Evolutionary conservation across 1,139 yeast species (phyloP).

Genomic region (Eremothecium coryli): DNA sequence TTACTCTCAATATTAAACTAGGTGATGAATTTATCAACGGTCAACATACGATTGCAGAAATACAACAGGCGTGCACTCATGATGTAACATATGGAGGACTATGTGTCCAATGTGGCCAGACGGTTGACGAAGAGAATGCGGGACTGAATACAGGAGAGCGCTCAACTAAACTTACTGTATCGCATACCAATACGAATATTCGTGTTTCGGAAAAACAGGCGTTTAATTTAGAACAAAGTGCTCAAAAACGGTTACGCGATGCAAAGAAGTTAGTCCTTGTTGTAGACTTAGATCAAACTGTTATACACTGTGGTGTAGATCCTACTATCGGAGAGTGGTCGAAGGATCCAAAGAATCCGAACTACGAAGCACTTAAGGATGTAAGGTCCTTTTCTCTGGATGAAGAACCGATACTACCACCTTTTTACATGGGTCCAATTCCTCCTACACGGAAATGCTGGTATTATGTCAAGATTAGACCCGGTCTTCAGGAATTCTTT

Average conservation of each 20-base stretch:
- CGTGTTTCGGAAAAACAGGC: slow-evolving; percentile 85
- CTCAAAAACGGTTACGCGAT: slow-evolving; percentile 51
- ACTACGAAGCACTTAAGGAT: slow-evolving; percentile 73
- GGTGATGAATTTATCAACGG: slow-evolving; percentile 54
- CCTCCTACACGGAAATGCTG: slow-evolving; percentile 52
- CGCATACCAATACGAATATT: slow-evolving; percentile 82
- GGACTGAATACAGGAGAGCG: slow-evolving; percentile 28
- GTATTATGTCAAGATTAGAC: slow-evolving; percentile 89
- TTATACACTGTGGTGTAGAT: slow-evolving; percentile 95
- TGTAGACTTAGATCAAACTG: slow-evolving; percentile 95
- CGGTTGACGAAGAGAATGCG: slow-evolving; percentile 73
- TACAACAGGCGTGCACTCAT: slow-evolving; percentile 82
- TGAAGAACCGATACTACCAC: slow-evolving; percentile 60
- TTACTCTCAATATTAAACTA: slow-evolving; percentile 40
- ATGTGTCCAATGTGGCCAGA: slow-evolving; percentile 87
- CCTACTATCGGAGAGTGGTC: slow-evolving; percentile 98
- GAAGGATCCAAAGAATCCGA: slow-evolving; percentile 73
- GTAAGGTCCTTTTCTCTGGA: slow-evolving; percentile 69
- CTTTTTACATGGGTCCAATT: slow-evolving; percentile 47
- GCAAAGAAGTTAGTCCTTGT: slow-evolving; percentile 74
- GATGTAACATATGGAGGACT: slow-evolving; percentile 94
- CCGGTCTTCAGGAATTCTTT: slow-evolving; percentile 71
- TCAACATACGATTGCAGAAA: slow-evolving; percentile 42
- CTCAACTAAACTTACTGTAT: slow-evolving; percentile 43
- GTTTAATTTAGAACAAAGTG: slow-evolving; percentile 61